Evolutionary conservation across 495 filamentous ascomycete species (phyloP), one percentile per base, ranked within the genome.

Genomic region (Penicillium ochrochloron): DNA sequence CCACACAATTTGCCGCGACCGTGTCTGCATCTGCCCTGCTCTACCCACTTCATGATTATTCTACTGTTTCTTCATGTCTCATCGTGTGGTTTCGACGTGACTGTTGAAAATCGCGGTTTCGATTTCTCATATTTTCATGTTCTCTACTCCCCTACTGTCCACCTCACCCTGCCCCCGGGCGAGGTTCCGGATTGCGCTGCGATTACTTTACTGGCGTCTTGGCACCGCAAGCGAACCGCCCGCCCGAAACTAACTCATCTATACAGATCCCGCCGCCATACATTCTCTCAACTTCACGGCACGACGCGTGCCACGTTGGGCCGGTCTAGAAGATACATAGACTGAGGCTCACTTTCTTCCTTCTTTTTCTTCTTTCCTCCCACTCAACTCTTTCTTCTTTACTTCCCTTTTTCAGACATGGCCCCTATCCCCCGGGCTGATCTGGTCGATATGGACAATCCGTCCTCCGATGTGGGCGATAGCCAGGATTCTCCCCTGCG

Each of bases 401-500:
- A 5, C 46, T n/a, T 61, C 56, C 34, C 34, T 39, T 51, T 17
- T 56, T 29, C 54, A 29, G 64, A 60, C 56, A 82, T 82, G 78
- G 73, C 72, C 63, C 74, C 75, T 11, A 68, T 77, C 56, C 69
- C 75, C 51, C 72, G 76, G 44, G 71, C 65, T 53, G 75, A 82
- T 64, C 51, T 54, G 0, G 44, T 76, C 52, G 76, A 78, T 27
- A 64, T 70, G 66, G 76, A 80, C 61, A 76, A 77, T 48, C 78
- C 70, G 72, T 78, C 76, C 60, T 78, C 79, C 15, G 75, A 76
- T 59, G 65, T 80, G 64, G 76, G 66, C 44, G 72, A 74, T 63
- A 77, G 77, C 64, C 77, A 75, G 67, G 76, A 79, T 63, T 81
- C 79, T 59, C 74, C 76, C 21, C 60, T 79, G 66, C 77, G 73